Conservation (phyloP, 2,329 filamentous ascomycete genomes). For the Cytospora leucostoma region DNA sequence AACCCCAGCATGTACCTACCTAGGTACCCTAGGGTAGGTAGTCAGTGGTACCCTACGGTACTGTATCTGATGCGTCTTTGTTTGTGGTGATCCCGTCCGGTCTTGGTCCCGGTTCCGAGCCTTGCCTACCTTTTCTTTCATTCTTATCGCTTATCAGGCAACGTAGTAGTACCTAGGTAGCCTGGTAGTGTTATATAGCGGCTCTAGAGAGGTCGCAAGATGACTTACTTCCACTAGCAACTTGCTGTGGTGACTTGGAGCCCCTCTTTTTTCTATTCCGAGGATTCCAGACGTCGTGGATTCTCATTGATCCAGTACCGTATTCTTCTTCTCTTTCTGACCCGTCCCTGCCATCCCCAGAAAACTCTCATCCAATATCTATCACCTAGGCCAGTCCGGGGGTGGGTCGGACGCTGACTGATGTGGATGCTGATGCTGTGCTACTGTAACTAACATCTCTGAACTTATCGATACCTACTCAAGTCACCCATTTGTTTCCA, state of each 20-base stretch:
- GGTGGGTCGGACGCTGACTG: slow-evolving; percentile 23
- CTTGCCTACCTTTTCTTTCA: background rate
- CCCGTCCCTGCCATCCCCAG: background rate
- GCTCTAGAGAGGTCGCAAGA: background rate
- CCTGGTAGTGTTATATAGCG: background rate
- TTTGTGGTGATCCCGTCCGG: too few relatives aligned
- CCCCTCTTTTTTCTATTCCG: slow-evolving; percentile 1
- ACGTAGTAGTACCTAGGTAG: background rate
- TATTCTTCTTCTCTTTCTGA: background rate
- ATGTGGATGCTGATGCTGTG: slow-evolving; percentile 14
- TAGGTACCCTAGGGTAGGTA: too few relatives aligned
- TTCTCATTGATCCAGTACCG: background rate
- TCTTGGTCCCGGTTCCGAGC: too few relatives aligned
- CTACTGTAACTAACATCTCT: background rate
- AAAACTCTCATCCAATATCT: slow-evolving; percentile 6
- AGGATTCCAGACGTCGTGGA: too few relatives aligned
- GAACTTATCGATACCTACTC: background rate
- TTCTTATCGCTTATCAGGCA: slow-evolving; percentile 9
- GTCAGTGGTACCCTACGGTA: too few relatives aligned
- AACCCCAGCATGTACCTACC: too few relatives aligned
- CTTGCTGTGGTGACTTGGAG: background rate
- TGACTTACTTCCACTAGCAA: slow-evolving; percentile 4
- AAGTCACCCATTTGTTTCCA: slow-evolving; percentile 1
- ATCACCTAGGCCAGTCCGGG: slow-evolving; percentile 11
- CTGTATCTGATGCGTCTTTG: too few relatives aligned